Base-by-base conservation (phyloP, 495 filamentous ascomycete species). In the Penicillium desertorum region DNA sequence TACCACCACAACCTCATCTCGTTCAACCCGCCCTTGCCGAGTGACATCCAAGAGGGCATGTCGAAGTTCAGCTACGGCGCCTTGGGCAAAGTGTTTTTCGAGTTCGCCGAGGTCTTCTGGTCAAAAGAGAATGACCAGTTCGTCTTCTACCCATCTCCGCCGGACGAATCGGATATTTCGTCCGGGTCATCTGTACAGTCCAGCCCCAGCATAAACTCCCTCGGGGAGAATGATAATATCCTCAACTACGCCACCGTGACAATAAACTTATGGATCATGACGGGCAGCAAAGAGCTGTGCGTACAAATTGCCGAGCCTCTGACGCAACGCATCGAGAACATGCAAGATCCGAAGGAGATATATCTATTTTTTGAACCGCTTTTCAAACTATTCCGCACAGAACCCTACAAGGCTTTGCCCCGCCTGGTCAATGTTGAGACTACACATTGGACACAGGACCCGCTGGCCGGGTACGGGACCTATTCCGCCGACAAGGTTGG, bases 361-460 rank as follows among this genome's bases (percentile, higher is more conserved):
- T 66, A 66, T 29, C 16, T 22, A 29, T 66, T 66, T 56, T 66
- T 66, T 30, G 63, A 66, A 55, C 63, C 63, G 8, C 58, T 66
- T 16, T 66, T 66, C 48, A 66, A 63, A 46, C 52, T 66, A 5
- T 56, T 63, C 50, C 61, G 63, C 9, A 58, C 63, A 2, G 63
- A 66, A 42, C 63, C 63, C 0, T 66, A 66, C 46, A 66, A 66
- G 45, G 63, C 63, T 17, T 52, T 66, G 25, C 63, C 63, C 5
- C 51, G 54, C n/a, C 51, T 66, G 39, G 17, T 66, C 25, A 54
- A 44, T 60, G 58, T 66, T 58, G 63, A 66, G 54, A 61, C 61
- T 45, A 66, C 63, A 56, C 63, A 63, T 45, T 66, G 63, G 63
- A 66, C 63, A 43, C 63, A 63, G 45, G 63, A 66, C 51, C 61